phyloP scores from a whole-genome alignment of 805 yeast genomes.

The Pichia kluyveri region DNA sequence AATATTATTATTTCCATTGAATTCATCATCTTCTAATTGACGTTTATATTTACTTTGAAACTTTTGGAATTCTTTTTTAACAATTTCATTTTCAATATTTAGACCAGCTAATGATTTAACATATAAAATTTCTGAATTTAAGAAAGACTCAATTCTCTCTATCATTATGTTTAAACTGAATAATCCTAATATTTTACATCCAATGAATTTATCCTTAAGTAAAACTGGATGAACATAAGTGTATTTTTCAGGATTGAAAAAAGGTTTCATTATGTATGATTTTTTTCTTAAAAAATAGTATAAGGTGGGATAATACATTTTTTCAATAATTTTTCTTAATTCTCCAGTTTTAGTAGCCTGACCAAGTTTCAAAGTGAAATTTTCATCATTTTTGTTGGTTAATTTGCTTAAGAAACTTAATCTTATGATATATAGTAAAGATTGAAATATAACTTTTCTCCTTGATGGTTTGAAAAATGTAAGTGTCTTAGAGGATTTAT shows the following conservation, averaged over 20 bases:
- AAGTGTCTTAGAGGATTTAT: not conserved
- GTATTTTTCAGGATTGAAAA: conserved; percentile 3
- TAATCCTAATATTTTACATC: conserved; percentile 4
- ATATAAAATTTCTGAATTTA: not conserved
- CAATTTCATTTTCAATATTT: not conserved
- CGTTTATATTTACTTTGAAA: not conserved
- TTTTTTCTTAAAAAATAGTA: conserved; percentile 2
- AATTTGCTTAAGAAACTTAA: conserved; percentile 1
- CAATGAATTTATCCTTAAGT: conserved; percentile 1
- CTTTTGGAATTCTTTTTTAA: not conserved
- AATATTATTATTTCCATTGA: no score
- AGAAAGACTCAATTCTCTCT: not conserved
- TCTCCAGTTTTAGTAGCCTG: conserved; percentile 4
- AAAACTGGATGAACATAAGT: conserved; percentile 6
- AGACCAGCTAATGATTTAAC: not conserved
- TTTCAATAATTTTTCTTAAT: conserved; percentile 1
- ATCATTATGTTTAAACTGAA: conserved; percentile 4
- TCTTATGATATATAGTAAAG: conserved; percentile 3
- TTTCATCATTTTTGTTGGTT: not conserved
- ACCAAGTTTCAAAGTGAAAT: not conserved
- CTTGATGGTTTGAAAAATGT: conserved; percentile 1
- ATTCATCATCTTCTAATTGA: no score
- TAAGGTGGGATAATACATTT: conserved; percentile 6
- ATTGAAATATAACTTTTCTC: conserved; percentile 1
- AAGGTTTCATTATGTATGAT: not conserved